Evolutionary conservation across 306 rosid species (phyloP), one percentile per base, ranked within the genome.

Genomic region (Cucurbita argyrosperma): DNA sequence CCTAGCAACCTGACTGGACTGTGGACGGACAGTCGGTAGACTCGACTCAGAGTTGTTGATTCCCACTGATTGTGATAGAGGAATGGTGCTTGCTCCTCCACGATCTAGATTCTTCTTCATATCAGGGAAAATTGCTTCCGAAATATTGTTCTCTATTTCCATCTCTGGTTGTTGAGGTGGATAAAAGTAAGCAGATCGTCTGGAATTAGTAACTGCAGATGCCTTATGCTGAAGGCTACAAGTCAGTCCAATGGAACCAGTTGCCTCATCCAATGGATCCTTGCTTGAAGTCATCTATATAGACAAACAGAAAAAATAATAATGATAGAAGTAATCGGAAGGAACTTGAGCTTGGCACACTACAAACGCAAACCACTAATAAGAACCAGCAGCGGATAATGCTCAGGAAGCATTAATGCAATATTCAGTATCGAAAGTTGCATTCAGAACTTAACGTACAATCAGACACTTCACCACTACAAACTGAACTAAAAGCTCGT

Each of bases 211-310:
- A 61, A 76, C 88, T 43, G 79, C 76, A 80, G 76, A 77, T 79
- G 77, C 38, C 77, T 83, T 90, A 38, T 73, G 89, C 64, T 85
- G 82, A 55, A 43, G 71, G 75, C 87, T 82, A 66, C 88, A 90
- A 66, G 90, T 84, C 19, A 97, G 98, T 76, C 97, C 98, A 59
- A 78, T 79, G 6, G 96, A 94, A 78, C 88, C 90, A 82, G 82
- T 82, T 40, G 72, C 83, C 83, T 79, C 85, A 76, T 82, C 94
- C 26, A 75, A 71, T 51, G 74, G 77, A 63, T 80, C 88, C 76
- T 54, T 78, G 50, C 76, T 82, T 75, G 83, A 80, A 68, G 85
- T 86, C 61, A 71, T 90, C 88, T 88, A 78, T 43, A 63, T 62
- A 38, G 55, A 16, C n/a, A 50, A 46, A 38, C 71, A 61, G 40